These are phyloP conservation scores for Benincasa hispida DNA, from an alignment of 306 rosid genomes.

Conservation along the genomic window DNA sequence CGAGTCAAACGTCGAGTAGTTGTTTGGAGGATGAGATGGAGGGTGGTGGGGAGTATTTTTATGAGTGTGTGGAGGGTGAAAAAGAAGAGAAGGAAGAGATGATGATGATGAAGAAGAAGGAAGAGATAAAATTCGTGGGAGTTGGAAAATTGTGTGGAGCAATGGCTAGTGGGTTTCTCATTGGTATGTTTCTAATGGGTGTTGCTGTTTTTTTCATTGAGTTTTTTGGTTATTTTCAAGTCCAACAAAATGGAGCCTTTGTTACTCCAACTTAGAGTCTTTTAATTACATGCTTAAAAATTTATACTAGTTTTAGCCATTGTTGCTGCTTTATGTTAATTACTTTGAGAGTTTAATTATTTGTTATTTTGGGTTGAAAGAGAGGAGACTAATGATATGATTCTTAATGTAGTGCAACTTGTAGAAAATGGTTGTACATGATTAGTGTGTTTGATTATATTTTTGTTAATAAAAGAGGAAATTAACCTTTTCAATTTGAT, in stretches of 20 bases:
- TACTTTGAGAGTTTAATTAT: no score
- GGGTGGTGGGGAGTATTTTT: background rate
- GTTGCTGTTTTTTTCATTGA: background rate
- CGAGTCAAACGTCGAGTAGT: background rate
- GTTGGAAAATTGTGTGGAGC: background rate
- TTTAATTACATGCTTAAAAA: background rate
- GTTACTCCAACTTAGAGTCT: background rate
- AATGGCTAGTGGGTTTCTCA: background rate
- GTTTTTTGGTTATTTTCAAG: background rate
- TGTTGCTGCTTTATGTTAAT: background rate
- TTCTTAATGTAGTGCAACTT: no score
- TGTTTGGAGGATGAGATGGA: background rate
- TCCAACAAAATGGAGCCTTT: background rate
- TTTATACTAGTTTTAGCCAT: background rate
- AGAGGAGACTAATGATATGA: no score
- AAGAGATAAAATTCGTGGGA: background rate
- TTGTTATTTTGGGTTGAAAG: no score
- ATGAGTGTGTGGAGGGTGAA: background rate
- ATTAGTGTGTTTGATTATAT: no score
- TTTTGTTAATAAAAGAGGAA: no score
- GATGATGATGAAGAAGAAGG: background rate
- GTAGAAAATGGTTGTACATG: no score
- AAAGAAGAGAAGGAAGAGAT: background rate
- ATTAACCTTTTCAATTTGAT: no score
- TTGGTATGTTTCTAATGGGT: background rate